Conservation (phyloP, 23 red algal genomes). For the Pyropia yezoensis region DNA sequence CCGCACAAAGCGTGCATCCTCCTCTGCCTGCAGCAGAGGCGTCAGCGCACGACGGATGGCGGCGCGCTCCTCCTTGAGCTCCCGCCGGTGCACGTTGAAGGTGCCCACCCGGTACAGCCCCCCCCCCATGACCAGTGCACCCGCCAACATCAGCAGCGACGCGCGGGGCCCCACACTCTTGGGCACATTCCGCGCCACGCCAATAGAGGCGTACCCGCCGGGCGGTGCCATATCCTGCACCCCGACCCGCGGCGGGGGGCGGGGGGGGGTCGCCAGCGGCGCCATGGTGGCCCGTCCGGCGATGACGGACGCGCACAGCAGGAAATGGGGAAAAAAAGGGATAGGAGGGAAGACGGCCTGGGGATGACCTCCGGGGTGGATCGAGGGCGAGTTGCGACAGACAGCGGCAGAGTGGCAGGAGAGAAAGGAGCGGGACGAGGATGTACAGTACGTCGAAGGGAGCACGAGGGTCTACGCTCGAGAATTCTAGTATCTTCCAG, state of each 20-base stretch:
- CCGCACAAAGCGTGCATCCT: slow-evolving; percentile 61
- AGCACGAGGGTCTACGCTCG: too few species aligned
- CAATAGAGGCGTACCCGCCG: slow-evolving; percentile 82
- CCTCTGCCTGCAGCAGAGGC: slow-evolving; percentile 87
- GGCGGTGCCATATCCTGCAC: slow-evolving; percentile 84
- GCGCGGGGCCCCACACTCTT: slow-evolving; percentile 53
- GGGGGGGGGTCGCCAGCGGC: slow-evolving; percentile 18
- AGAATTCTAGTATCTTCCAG: too few species aligned
- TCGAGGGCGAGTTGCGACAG: too few species aligned
- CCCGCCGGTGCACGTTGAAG: slow-evolving; percentile 71
- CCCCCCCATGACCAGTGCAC: slow-evolving; percentile 51
- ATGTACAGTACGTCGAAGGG: too few species aligned
- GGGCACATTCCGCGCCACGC: slow-evolving; percentile 83
- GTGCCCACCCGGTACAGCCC: slow-evolving; percentile 70
- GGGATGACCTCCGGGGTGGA: too few species aligned
- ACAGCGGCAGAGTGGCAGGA: too few species aligned
- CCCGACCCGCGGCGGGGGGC: slow-evolving; percentile 67
- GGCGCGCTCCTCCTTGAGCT: slow-evolving; percentile 60
- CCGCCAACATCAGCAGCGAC: slow-evolving; percentile 44
- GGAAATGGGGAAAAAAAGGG: too few species aligned
- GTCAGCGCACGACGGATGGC: slow-evolving; percentile 60
- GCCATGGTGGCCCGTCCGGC: not conserved
- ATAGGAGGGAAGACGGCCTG: too few species aligned
- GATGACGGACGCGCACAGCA: too few species aligned
- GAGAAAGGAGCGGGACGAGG: too few species aligned